Evolutionary conservation across 2,329 filamentous ascomycete species (phyloP), one percentile per base, ranked within the genome.

Genomic region (Fusarium nurragi): DNA sequence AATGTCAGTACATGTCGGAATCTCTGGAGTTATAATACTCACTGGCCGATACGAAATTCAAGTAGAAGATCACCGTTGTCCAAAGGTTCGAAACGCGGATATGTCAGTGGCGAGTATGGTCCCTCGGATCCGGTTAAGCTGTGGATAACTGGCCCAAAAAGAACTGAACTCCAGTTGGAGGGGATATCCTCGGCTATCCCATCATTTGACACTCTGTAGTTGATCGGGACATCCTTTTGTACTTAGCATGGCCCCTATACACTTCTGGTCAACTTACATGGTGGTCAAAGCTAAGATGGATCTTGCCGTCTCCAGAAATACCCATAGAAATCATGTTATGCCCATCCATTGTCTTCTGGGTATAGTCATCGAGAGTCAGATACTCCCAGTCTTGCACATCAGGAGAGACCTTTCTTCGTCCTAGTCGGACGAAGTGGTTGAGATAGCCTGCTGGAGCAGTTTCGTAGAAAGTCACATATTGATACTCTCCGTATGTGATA

Each of bases 321-420:
- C 64, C 64, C 64, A 67, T 67, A 1, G 64, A 67, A 0, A 67
- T 67, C 64, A 67, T 67, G 2, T 67, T 67, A 1, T 67, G 64
- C 0, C 64, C 64, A 9, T 67, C 64, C 59, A 67, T 67, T 0
- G 64, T 67, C 13, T 50, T 67, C 16, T 67, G 64, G 0, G 39
- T 64, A 6, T 67, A 67, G 1, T 67, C 64, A 6, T 53, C 37
- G 0, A 67, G 28, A 0, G 64, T 48, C 9, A 67, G 32, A 4
- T 67, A 67, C 3, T 67, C 34, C 64, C 64, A 67, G 6, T 64
- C 21, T 0, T 14, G 14, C 2, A 67, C 39, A 8, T 6, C 36
- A 0, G 64, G 64, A 1, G 34, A 46, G 9, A 67, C 26, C 5
- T 36, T 58, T 19, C 64, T 34, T 0, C 64, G 64, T 3, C 64